Evolutionary conservation across 2,329 filamentous ascomycete species (phyloP), one percentile per base, ranked within the genome.

Genomic region (Hymenoscyphus fraxineus): DNA sequence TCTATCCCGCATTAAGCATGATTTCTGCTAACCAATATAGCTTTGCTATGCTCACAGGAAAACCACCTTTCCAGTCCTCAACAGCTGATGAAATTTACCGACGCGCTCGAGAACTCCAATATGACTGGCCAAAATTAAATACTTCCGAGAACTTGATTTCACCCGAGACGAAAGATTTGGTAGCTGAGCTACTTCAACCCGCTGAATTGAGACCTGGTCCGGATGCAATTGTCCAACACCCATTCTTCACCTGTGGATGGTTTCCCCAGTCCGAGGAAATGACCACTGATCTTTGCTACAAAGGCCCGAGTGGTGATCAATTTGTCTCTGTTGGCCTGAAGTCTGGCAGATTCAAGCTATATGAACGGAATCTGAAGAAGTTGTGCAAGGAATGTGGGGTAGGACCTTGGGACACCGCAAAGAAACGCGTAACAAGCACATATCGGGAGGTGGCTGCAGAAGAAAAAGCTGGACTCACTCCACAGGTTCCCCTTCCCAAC

Each of bases 31-130:
- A 76, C 66, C 22, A 40, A 35, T 16, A 2, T 70, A 92, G 90
- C 77, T 98, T 96, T 78, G 96, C 95, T 59, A 94, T 99, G 86
- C 89, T 98, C 58, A 95, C 95, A 7, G 96, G 95, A 22, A 96
- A 94, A 73, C 94, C 95, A 0, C 95, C 95, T 0, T 99, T 99
- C 77, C 95, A 99, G 78, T 96, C 95, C 13, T 88, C 89, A 13
- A 94, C 91, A 51, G 91, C 91, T 19, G 91, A 95, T 74, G 91
- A 94, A 74, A 95, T 95, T 66, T 95, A 95, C 78, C 86, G 81
- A 77, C 86, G 83, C 77, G 89, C 86, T 62, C 79, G 82, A 71
- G 85, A 88, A 63, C 83, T 89, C 70, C 90, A 93, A 73, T 94
- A 93, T 75, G 88, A 90, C 73, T 94, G 91, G 91, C 91, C 91